Evolutionary conservation across 2,329 filamentous ascomycete species (phyloP), one percentile per base, ranked within the genome.

Genomic region (Phoma sp.): DNA sequence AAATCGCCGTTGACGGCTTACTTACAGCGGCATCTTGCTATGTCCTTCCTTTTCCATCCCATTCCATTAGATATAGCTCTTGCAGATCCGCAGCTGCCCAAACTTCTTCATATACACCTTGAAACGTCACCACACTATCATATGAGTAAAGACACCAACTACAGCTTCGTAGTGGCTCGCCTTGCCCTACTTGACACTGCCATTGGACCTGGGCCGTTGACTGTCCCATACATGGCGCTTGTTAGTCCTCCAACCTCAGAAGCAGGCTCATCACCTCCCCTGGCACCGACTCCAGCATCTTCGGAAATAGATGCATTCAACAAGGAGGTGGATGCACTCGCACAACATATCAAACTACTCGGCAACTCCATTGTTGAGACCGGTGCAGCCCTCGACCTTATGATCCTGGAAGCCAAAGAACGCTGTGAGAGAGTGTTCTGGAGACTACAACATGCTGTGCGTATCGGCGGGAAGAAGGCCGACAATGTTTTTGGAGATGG

Each of bases 351-450:
- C 43, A 71, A 87, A 43, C 62, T 72, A 6, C 77, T 85, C 11
- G 80, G 81, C 47, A 78, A 78, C 15, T 82, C 82, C 32, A 96
- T 96, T 65, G 83, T 87, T 53, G 90, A 92, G 66, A 83, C 87
- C 1, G 91, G 90, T 33, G 88, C 91, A 6, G 59, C 67, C 2
- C 61, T 62, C 4, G 71, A 74, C 49, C 51, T 73, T 37, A 86
- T 86, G 18, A 86, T 89, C 64, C 80, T 95, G 53, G 87, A 96
- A 67, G 86, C 90, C 11, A 96, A 96, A 74, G 86, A 87, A 47
- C 81, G 83, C 10, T 80, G 96, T 32, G 89, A 96, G 65, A 83
- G 87, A 52, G 77, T 96, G n/a, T 83, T 87, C 53, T 86, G 90
- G 65, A 85, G 93, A 49, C 79, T 97, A 12, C 76, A 86, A 39